Conservation (phyloP, 2,329 filamentous ascomycete genomes). For the Talaromyces sp. region DNA sequence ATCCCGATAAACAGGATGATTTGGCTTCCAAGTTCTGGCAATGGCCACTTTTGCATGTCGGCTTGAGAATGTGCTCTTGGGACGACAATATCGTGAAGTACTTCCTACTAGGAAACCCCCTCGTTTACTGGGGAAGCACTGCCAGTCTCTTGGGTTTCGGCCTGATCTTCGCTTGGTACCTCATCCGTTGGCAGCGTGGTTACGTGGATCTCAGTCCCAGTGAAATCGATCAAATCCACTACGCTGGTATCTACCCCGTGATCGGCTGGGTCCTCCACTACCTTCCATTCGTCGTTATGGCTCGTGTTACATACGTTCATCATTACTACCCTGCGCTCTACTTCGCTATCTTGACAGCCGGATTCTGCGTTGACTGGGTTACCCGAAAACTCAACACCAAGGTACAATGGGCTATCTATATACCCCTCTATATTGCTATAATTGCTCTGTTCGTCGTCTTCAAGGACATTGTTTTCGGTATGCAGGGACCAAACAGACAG, state of each 20-base stretch:
- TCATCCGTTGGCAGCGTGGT: slow-evolving; percentile 92
- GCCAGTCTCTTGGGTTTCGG: slow-evolving; percentile 71
- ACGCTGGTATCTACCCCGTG: slow-evolving; percentile 84
- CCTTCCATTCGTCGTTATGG: slow-evolving; percentile 94
- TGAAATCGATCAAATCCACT: slow-evolving; percentile 93
- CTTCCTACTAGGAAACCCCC: slow-evolving; percentile 93
- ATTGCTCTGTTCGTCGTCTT: slow-evolving; percentile 87
- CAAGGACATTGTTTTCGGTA: slow-evolving; percentile 93
- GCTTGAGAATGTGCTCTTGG: slow-evolving; percentile 98
- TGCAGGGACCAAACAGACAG: slow-evolving; percentile 78
- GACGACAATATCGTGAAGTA: slow-evolving; percentile 95
- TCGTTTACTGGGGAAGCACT: slow-evolving; percentile 94
- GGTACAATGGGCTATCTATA: slow-evolving; percentile 69
- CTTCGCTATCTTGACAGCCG: slow-evolving; percentile 87
- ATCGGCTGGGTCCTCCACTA: slow-evolving; percentile 97
- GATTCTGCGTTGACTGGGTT: slow-evolving; percentile 85
- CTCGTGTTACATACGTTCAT: slow-evolving; percentile 96
- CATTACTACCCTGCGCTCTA: slow-evolving; percentile 99
- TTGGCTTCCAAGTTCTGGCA: slow-evolving; percentile 97
- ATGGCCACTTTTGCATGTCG: slow-evolving; percentile 93
- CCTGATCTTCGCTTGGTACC: slow-evolving; percentile 75
- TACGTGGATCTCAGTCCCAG: slow-evolving; percentile 74
- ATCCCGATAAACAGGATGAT: slow-evolving; percentile 98
- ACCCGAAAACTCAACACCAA: slow-evolving; percentile 64
- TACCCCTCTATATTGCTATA: slow-evolving; percentile 67